Conservation (phyloP, 2,329 filamentous ascomycete genomes). For the Arthroderma sp. region DNA sequence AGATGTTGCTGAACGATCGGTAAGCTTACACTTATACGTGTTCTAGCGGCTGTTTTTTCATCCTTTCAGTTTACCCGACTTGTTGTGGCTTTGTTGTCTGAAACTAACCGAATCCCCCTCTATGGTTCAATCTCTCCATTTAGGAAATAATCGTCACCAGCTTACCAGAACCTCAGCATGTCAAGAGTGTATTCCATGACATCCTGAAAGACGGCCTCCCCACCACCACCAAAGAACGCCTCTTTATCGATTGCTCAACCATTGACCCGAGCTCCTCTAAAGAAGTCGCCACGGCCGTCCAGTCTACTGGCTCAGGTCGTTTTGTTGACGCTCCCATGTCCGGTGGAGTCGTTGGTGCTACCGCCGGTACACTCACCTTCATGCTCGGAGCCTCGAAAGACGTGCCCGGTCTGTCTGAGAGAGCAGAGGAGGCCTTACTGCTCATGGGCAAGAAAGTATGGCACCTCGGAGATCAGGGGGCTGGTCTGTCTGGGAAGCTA, state of each 20-base stretch:
- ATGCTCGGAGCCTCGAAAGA: slow-evolving; percentile 64
- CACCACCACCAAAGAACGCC: slow-evolving; percentile 43
- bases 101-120: slow-evolving; percentile 2
- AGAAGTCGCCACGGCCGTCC: slow-evolving; percentile 59
- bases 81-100: slow-evolving; percentile 2
- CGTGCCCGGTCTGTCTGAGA: slow-evolving; percentile 41
- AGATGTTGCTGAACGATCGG: slow-evolving; percentile 53
- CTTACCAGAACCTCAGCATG: slow-evolving; percentile 77
- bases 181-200: slow-evolving; percentile 65
- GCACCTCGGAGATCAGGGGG: slow-evolving; percentile 72
- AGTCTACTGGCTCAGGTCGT: slow-evolving; percentile 51
- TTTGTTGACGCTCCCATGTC: slow-evolving; percentile 97
- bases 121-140: background rate
- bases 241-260: slow-evolving; percentile 94
- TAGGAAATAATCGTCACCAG: slow-evolving; percentile 81
- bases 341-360: slow-evolving; percentile 82
- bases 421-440: slow-evolving; percentile 55
- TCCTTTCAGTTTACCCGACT: slow-evolving; percentile 4
- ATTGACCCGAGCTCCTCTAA: slow-evolving; percentile 82
- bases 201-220: slow-evolving; percentile 53
- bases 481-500: slow-evolving; percentile 80
- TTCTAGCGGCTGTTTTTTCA: slow-evolving; percentile 1
- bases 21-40: slow-evolving; percentile 30
- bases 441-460: slow-evolving; percentile 78
- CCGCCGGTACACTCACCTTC: slow-evolving; percentile 79